Evolutionary conservation across 352 stramenopile genomes (phyloP).

Genomic region (Globisporangium cederbergense): DNA sequence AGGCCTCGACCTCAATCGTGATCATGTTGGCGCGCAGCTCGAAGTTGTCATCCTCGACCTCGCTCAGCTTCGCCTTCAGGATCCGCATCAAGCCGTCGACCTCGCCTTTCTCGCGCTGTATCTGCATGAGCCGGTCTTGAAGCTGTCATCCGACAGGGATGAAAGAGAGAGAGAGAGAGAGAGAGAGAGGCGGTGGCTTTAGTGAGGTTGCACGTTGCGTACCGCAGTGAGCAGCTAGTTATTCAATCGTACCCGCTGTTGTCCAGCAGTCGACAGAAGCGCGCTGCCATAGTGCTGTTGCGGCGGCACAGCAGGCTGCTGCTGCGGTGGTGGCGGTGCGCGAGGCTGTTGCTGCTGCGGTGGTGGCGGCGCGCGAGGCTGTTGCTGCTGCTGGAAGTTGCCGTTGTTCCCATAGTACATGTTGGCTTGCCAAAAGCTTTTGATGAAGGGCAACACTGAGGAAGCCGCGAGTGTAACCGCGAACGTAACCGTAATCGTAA

Average conservation of each 20-base stretch:
- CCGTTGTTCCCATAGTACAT: slow-evolving; percentile 10
- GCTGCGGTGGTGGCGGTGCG: background rate
- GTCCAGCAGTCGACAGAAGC: background rate
- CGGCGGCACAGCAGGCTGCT: background rate
- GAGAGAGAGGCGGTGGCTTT: background rate
- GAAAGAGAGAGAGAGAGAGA: background rate
- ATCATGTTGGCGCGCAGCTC: slow-evolving; percentile 51
- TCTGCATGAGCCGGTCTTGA: slow-evolving; percentile 28
- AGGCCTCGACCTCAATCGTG: slow-evolving; percentile 48
- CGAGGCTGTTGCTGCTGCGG: slow-evolving; percentile 1
- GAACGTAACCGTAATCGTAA: no score
- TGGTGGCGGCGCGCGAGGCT: background rate
- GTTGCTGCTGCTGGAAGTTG: slow-evolving; percentile 11
- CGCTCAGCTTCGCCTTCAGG: slow-evolving; percentile 37
- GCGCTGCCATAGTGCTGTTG: slow-evolving; percentile 1
- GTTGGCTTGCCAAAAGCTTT: no score
- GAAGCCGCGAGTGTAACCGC: no score
- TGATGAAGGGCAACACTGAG: no score
- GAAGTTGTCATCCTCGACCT: slow-evolving; percentile 61
- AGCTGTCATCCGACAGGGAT: slow-evolving; percentile 14
- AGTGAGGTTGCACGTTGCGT: no score
- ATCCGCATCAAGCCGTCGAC: slow-evolving; percentile 55
- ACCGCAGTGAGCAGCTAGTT: no score
- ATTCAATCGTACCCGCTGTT: background rate
- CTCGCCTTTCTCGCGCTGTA: slow-evolving; percentile 53